A percentile compares a stretch with the other conserved stretches of the same genome.
Evolutionary conservation across 2,329 filamentous ascomycete species (phyloP).

Genomic region (Huntiella decipiens): DNA sequence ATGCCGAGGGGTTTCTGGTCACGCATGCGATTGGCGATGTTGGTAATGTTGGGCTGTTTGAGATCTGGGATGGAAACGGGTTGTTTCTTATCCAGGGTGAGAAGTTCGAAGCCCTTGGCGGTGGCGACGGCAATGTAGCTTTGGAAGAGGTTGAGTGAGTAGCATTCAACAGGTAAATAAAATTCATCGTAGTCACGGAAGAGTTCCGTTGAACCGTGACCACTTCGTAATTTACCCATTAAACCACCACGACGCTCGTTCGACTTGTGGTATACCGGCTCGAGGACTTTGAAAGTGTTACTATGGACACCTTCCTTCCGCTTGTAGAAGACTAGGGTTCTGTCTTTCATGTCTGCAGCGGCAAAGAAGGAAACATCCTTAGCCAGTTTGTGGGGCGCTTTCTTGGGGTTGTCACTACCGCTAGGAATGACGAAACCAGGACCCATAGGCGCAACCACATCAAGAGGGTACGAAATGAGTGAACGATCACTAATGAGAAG

Average conservation of each 20-base stretch:
- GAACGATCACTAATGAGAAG: slow-evolving; percentile 81
- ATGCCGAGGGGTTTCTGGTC: slow-evolving; percentile 80
- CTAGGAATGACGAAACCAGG: slow-evolving; percentile 38
- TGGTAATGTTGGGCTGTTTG: slow-evolving; percentile 56
- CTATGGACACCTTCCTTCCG: slow-evolving; percentile 82
- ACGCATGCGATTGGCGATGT: slow-evolving; percentile 67
- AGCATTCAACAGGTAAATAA: slow-evolving; percentile 91
- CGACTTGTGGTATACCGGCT: slow-evolving; percentile 86
- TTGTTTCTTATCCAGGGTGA: slow-evolving; percentile 93
- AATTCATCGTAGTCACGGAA: slow-evolving; percentile 99
- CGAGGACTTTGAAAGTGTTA: slow-evolving; percentile 92
- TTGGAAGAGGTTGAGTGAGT: slow-evolving; percentile 89
- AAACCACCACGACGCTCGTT: slow-evolving; percentile 53
- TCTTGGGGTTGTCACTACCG: slow-evolving; percentile 51
- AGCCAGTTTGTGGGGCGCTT: slow-evolving; percentile 79
- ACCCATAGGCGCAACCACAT: slow-evolving; percentile 48
- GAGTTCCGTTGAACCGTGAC: slow-evolving; percentile 56
- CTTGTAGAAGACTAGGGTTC: slow-evolving; percentile 90
- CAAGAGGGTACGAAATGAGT: slow-evolving; percentile 82
- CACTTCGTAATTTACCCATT: slow-evolving; percentile 14
- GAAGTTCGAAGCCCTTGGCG: slow-evolving; percentile 79
- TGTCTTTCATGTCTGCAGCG: slow-evolving; percentile 91
- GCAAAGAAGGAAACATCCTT: slow-evolving; percentile 95
- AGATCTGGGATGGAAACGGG: slow-evolving; percentile 86
- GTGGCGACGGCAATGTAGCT: slow-evolving; percentile 83